phyloP scores from a whole-genome alignment of 2,329 filamentous ascomycete genomes.

The Cladosporium cucumerinum region DNA sequence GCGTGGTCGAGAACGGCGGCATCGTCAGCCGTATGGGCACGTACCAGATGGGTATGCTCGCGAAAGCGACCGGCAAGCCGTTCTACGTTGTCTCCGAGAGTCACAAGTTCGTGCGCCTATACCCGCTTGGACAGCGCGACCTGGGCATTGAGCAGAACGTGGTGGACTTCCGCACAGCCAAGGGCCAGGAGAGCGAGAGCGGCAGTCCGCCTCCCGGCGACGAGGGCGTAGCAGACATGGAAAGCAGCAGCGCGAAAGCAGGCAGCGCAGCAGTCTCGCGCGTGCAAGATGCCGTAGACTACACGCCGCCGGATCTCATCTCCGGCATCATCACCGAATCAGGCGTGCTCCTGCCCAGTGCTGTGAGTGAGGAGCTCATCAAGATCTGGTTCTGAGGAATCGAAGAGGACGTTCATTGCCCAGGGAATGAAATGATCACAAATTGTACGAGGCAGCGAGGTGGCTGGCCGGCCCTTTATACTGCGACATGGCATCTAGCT shows the following conservation, averaged over 20 bases:
- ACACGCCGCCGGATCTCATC: slow-evolving; percentile 64
- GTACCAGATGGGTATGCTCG: slow-evolving; percentile 81
- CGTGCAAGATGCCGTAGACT: slow-evolving; percentile 58
- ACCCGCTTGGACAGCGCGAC: slow-evolving; percentile 77
- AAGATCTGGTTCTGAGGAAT: slow-evolving; percentile 52
- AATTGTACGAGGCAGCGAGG: neutral
- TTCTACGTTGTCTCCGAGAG: slow-evolving; percentile 93
- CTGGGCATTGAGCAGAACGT: slow-evolving; percentile 76
- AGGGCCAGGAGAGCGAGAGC: slow-evolving; percentile 24
- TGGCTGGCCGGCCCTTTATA: neutral
- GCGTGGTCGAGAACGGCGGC: slow-evolving; percentile 89
- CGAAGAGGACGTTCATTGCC: neutral
- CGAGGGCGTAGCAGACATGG: slow-evolving; percentile 32
- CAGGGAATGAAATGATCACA: neutral
- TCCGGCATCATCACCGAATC: slow-evolving; percentile 73
- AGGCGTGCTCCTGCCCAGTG: slow-evolving; percentile 66
- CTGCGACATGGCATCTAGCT: neutral
- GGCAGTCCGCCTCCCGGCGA: slow-evolving; percentile 19
- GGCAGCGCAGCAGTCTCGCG: neutral
- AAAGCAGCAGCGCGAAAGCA: slow-evolving; percentile 16
- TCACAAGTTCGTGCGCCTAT: slow-evolving; percentile 92
- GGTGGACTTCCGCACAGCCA: slow-evolving; percentile 65
- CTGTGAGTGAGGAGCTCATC: slow-evolving; percentile 68
- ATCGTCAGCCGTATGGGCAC: slow-evolving; percentile 84
- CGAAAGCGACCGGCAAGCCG: slow-evolving; percentile 67